Evolutionary conservation across 768 basidiomycete species (phyloP), one percentile per base, ranked within the genome.

Genomic region (Suillus alpinus): DNA sequence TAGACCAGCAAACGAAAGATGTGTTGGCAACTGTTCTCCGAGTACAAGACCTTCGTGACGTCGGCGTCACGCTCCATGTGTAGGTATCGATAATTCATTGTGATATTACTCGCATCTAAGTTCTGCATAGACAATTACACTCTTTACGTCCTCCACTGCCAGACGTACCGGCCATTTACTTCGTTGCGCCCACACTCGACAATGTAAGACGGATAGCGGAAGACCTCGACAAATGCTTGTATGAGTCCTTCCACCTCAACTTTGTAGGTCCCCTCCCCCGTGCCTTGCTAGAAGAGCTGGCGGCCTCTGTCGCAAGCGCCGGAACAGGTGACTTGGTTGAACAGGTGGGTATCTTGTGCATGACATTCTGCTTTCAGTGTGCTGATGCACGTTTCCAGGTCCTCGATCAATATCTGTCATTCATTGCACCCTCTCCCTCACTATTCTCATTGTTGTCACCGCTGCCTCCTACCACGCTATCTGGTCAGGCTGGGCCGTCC

Each of bases 21-120:
- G 88, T 98, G 23, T 81, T 99, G 40, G 97, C 97, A 16, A 98
- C 96, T 1, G 91, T 94, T 20, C 77, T 99, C 65, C 86, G 95
- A 58, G 97, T 99, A 7, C 95, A 98, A 74, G 97, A 98, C 76
- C 81, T 99, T 63, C 84, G 97, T 59, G 96, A 98, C 69, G 92
- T 93, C 53, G 97, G 97, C 36, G 95, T 99, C 44, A 99, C 97
- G 9, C 81, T 99, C 61, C 97, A 99, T 77, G 94, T 98, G 95
- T 98, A 79, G 67, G 93, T 78, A 58, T 41, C 37, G 37, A 57
- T 56, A 29, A 36, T 62, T 14, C 37, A 32, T 18, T 63, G 52
- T 50, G 10, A 18, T 60, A 26, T 43, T 46, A n/a, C 49, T 20
- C 55, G 65, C 40, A 62, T 57, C 20, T 32, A 31, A 14, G 53